Conservation (phyloP, 495 filamentous ascomycete species). For the Lasiosphaeria hispida region DNA sequence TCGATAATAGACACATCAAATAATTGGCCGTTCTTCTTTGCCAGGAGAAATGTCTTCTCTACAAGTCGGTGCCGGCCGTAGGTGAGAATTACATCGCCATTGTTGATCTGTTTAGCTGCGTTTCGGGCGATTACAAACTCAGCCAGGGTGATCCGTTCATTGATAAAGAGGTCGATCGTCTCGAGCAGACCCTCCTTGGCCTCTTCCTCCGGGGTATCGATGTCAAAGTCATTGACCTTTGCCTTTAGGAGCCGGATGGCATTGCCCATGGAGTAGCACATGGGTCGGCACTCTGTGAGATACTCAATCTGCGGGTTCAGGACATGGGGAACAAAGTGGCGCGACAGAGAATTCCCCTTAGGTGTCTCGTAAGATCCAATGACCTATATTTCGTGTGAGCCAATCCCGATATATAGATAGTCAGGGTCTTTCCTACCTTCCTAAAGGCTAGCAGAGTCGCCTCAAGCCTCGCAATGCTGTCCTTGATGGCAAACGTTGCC, state of each 20-base stretch:
- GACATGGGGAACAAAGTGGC: slow-evolving; percentile 87
- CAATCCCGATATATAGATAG: not conserved
- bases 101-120: slow-evolving; percentile 64
- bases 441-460: slow-evolving; percentile 88
- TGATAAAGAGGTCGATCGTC: slow-evolving; percentile 86
- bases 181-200: slow-evolving; percentile 75
- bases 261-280: slow-evolving; percentile 93
- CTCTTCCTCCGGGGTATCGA: slow-evolving; percentile 69
- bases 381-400: slow-evolving; percentile 52
- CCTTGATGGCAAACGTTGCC: slow-evolving; percentile 82
- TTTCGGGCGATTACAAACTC: slow-evolving; percentile 78
- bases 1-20: slow-evolving; percentile 88
- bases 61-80: slow-evolving; percentile 88
- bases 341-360: slow-evolving; percentile 72
- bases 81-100: slow-evolving; percentile 81
- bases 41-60: slow-evolving; percentile 70
- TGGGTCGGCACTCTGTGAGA: slow-evolving; percentile 84
- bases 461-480: slow-evolving; percentile 84
- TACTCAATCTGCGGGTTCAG: slow-evolving; percentile 94
- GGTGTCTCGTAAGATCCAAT: slow-evolving; percentile 91
- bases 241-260: slow-evolving; percentile 92
- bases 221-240: slow-evolving; percentile 80
- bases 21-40: slow-evolving; percentile 54
- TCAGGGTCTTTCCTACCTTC: slow-evolving; percentile 53
- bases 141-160: slow-evolving; percentile 82